Conservation (phyloP, 164 flowering plant genomes). For the Berberis vulgaris region DNA sequence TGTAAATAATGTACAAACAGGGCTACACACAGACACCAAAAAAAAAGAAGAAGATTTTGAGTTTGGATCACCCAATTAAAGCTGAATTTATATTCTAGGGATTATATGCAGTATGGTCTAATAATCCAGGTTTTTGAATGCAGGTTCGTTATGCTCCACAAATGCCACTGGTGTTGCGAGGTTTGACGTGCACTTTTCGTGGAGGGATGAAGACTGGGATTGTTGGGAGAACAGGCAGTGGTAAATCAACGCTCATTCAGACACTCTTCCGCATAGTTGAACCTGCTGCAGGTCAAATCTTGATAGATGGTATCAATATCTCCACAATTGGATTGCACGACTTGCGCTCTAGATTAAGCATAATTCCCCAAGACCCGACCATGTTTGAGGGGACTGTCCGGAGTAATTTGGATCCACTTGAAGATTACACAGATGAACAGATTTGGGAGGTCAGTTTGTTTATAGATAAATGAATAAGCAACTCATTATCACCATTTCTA, state of each 20-base stretch:
- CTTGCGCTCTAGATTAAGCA: slow-evolving; percentile 33
- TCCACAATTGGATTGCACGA: slow-evolving; percentile 36
- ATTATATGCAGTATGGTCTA: too few species aligned
- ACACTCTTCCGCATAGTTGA: slow-evolving; percentile 36
- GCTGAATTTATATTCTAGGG: too few species aligned
- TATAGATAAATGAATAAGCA: neutral
- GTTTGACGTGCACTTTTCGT: slow-evolving; percentile 27
- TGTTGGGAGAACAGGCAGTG: slow-evolving; percentile 44
- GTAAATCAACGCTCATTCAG: slow-evolving; percentile 40
- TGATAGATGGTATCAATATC: slow-evolving; percentile 31
- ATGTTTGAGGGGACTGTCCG: slow-evolving; percentile 39
- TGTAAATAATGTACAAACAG: neutral
- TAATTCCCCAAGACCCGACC: slow-evolving; percentile 44
- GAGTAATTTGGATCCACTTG: slow-evolving; percentile 37
- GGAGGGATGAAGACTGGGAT: slow-evolving; percentile 35
- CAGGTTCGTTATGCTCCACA: slow-evolving; percentile 41
- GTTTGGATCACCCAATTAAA: too few species aligned
- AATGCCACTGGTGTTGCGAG: slow-evolving; percentile 34
- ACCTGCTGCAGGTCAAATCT: slow-evolving; percentile 29
- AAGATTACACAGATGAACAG: slow-evolving; percentile 33
- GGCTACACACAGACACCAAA: neutral
- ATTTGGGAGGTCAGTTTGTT: slow-evolving; percentile 35
- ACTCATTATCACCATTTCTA: too few species aligned
- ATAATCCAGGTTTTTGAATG: neutral
- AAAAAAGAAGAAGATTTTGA: too few species aligned